These are phyloP conservation scores for Nannochloropsis gaditana DNA, from an alignment of 108 stramenopile genomes.

Conservation along the genomic window DNA sequence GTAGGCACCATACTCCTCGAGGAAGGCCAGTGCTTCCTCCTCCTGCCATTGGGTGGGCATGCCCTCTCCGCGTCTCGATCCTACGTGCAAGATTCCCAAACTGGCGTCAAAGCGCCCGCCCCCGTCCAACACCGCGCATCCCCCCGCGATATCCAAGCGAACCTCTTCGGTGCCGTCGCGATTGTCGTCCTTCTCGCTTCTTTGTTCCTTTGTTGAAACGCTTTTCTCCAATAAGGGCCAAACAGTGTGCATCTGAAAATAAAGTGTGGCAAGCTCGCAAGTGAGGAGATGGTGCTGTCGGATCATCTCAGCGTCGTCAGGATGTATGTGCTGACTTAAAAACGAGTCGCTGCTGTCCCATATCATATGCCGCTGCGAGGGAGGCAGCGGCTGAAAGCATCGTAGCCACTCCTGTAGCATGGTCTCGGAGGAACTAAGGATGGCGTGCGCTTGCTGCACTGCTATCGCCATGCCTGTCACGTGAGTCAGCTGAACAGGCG, in stretches of 20 bases:
- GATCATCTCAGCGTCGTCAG: neutral
- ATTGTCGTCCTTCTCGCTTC: neutral
- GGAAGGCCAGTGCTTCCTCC: neutral
- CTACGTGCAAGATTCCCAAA: neutral
- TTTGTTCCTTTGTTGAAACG: neutral
- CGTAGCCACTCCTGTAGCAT: neutral
- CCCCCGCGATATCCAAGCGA: neutral
- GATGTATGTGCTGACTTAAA: neutral
- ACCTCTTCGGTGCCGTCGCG: neutral
- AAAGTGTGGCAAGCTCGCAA: slow-evolving; percentile 13
- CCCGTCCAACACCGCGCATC: neutral
- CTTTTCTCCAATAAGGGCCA: slow-evolving; percentile 6
- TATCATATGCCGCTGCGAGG: slow-evolving; percentile 14
- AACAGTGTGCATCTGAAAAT: slow-evolving; percentile 4
- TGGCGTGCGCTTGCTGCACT: slow-evolving; percentile 12
- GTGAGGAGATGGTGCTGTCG: neutral
- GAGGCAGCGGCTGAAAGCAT: slow-evolving; percentile 10
- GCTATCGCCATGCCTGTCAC: slow-evolving; percentile 4
- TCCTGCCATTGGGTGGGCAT: slow-evolving; percentile 11
- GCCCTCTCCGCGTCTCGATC: neutral
- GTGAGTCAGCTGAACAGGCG: slow-evolving; percentile 16
- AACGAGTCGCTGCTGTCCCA: slow-evolving; percentile 3
- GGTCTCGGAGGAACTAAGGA: slow-evolving; percentile 7
- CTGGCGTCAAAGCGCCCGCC: neutral
- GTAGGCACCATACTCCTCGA: neutral